Evolutionary conservation across 495 filamentous ascomycete genomes (phyloP), one percentile per base, ranked within the genome.

Genomic region (Podospora didyma): DNA sequence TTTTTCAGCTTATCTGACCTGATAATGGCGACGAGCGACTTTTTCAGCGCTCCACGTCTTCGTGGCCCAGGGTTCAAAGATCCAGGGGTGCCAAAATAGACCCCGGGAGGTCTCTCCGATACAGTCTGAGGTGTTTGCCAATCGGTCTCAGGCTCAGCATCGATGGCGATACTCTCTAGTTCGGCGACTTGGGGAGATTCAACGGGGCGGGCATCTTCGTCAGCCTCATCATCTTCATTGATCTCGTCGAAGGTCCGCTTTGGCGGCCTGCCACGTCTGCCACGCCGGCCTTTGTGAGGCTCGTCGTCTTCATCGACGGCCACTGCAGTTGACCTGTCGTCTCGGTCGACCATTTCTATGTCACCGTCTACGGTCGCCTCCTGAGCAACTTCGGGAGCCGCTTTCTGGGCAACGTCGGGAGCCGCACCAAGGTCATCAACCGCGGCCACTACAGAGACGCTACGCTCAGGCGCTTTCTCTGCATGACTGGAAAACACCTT

Each of bases 1-100:
- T 12, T 55, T 60, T 69, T 73, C 20, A 73, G 59, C 54, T 61
- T 59, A 28, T 71, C 60, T 1, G 56, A 57, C 45, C 60, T 65
- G 31, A 76, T 68, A 35, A 68, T 64, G 2, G 74, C 52, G 17
- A 76, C 71, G 2, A 69, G 31, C n/a, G 73, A 73, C 46, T 63
- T 65, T 31, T 42, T 66, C 22, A 53, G 58, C 12, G 48, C 44
- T 21, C 60, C 54, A 22, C 24, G 24, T 28, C 28, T 53, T 16
- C 45, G 53, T 6, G 37, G 51, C 7, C 28, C 45, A 7, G 65
- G 65, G 28, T 66, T 53, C 7, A 66, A 44, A 12, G 65, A 68
- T 7, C 61, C 53, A 22, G 63, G 59, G 5, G 31, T 49, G n/a
- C 63, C 63, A 39, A 60, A 51, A 31, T 55, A 62, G 16, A 46